A percentile compares a stretch with the other conserved stretches of the same genome.
Evolutionary conservation across 129 eudicot genomes (phyloP).

Genomic region (Daucus carota): DNA sequence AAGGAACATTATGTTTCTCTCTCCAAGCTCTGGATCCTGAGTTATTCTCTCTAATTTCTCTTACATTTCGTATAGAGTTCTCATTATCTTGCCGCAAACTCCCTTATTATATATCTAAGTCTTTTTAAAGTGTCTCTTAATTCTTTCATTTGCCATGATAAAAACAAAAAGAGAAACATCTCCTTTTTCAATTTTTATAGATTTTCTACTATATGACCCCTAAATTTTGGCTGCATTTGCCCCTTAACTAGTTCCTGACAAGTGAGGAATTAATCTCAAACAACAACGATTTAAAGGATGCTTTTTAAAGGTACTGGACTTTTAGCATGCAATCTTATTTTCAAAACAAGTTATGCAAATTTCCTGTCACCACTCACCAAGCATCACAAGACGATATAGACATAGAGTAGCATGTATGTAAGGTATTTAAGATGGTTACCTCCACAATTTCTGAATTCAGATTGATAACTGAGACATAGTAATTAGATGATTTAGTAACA

Average conservation of each 20-base stretch:
- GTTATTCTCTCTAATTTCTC: neutral
- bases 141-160: neutral
- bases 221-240: neutral
- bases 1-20: neutral
- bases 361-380: neutral
- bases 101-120: neutral
- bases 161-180: neutral
- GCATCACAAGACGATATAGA: neutral
- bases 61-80: neutral
- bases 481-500: slow-evolving; percentile 31
- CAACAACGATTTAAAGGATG: neutral
- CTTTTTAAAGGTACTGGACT: neutral
- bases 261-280: neutral
- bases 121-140: neutral
- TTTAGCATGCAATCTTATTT: neutral
- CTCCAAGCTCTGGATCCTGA: neutral
- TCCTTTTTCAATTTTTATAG: neutral
- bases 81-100: neutral
- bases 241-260: neutral
- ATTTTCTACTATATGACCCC: neutral
- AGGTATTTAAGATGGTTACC: slow-evolving; percentile 26
- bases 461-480: slow-evolving; percentile 49
- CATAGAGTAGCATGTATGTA: neutral
- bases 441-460: slow-evolving; percentile 31
- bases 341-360: neutral